Evolutionary conservation across 306 rosid species (phyloP).

Genomic region (Castanea sativa): DNA sequence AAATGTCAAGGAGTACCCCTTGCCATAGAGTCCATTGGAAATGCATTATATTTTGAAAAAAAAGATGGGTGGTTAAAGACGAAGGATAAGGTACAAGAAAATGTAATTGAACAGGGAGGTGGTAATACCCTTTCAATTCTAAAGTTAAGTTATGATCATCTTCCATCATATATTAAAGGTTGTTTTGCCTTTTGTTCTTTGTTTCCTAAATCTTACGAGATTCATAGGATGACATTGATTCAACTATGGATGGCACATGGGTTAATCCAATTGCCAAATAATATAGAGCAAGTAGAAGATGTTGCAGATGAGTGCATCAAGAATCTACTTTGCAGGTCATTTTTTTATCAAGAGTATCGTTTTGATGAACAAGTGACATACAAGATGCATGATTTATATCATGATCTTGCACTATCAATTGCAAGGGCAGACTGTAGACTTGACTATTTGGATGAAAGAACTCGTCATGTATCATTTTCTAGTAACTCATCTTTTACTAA

Average conservation of each 20-base stretch:
- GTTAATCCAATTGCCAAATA: constrained; percentile 18
- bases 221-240: constrained; percentile 19
- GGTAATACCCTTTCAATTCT: constrained; percentile 31
- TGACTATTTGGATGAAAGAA: not conserved
- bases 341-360: constrained; percentile 23
- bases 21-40: constrained; percentile 29
- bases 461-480: constrained; percentile 11
- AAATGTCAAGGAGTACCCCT: constrained; percentile 26
- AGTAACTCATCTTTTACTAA: not conserved
- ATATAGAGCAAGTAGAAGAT: constrained; percentile 23
- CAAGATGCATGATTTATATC: constrained; percentile 32
- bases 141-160: constrained; percentile 17
- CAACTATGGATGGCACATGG: constrained; percentile 45
- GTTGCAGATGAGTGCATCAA: constrained; percentile 31
- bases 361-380: not conserved
- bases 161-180: constrained; percentile 31
- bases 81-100: constrained; percentile 30
- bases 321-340: constrained; percentile 26
- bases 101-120: constrained; percentile 13
- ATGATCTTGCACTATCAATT: constrained; percentile 34
- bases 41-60: constrained; percentile 26
- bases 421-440: not conserved
- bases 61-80: constrained; percentile 30
- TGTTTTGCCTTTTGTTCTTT: constrained; percentile 43
- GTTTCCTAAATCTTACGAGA: constrained; percentile 31